Percentiles rank a stretch among this genome's conserved stretches.
Evolutionary conservation across 192 early-diverging fungal species (phyloP).

Genomic region (Backusella westeae): DNA sequence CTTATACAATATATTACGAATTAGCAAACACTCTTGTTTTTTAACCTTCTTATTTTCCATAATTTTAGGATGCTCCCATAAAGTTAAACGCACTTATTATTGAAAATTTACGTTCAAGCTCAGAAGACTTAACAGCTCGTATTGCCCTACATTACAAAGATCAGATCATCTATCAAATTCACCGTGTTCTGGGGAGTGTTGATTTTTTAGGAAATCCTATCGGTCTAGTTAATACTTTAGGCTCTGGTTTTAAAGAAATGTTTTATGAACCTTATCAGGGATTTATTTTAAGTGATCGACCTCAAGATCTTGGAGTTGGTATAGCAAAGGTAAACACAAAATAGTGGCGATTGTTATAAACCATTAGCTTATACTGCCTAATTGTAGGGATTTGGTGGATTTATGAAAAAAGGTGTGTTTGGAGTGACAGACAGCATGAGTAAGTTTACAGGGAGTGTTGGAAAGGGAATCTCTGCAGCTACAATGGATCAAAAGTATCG

Average conservation of each 20-base stretch:
- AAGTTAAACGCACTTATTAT: constrained; percentile 78
- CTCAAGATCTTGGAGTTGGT: constrained; percentile 84
- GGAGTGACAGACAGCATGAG: constrained; percentile 84
- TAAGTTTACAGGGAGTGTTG: constrained; percentile 81
- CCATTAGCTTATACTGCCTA: background rate
- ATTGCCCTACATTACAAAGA: constrained; percentile 78
- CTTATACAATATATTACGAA: no score
- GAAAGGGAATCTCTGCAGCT: constrained; percentile 83
- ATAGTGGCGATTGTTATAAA: background rate
- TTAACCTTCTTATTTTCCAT: background rate
- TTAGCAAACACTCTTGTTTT: background rate
- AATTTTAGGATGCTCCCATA: constrained; percentile 63
- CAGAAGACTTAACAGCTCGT: constrained; percentile 57
- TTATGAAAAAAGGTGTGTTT: constrained; percentile 85
- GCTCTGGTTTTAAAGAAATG: constrained; percentile 82
- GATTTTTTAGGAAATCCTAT: constrained; percentile 85
- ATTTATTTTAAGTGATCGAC: constrained; percentile 79
- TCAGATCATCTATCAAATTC: constrained; percentile 71
- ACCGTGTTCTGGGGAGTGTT: constrained; percentile 75
- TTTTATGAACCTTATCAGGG: constrained; percentile 93
- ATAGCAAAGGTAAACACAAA: constrained; percentile 54
- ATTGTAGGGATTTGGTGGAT: constrained; percentile 49
- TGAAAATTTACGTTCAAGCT: constrained; percentile 69
- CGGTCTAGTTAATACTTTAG: constrained; percentile 82
- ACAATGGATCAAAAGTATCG: constrained; percentile 85